Percentiles rank a stretch among this genome's conserved stretches.
phyloP scores from a whole-genome alignment of 257 asterid genomes.

The Cruciata laevipes region DNA sequence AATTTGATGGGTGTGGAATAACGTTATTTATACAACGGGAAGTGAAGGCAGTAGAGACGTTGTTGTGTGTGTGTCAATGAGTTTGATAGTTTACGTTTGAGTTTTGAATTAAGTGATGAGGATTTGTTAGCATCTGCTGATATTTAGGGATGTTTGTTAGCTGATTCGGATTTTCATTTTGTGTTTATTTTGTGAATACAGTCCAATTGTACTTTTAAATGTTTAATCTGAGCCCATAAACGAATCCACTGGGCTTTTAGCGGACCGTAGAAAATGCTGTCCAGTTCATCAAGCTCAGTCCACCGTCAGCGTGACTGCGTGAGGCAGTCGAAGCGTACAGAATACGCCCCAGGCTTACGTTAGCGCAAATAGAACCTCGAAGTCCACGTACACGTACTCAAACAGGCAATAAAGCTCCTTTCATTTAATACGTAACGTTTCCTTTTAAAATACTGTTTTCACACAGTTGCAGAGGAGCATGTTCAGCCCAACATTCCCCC shows the following conservation, averaged over 20 bases:
- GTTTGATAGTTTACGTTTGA: neutral
- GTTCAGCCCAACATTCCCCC: slow-evolving; percentile 12
- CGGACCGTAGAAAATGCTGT: too few species aligned
- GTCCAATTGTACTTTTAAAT: too few species aligned
- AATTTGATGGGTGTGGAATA: too few species aligned
- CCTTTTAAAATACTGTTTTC: neutral
- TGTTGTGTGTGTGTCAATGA: neutral
- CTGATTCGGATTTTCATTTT: too few species aligned
- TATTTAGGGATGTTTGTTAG: neutral
- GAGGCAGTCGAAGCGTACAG: neutral
- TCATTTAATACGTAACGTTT: neutral
- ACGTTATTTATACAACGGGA: too few species aligned
- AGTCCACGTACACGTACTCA: neutral
- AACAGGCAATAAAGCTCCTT: neutral
- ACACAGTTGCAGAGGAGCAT: neutral
- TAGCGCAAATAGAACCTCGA: slow-evolving; percentile 12
- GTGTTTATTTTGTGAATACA: too few species aligned
- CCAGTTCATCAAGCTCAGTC: neutral
- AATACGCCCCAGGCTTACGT: slow-evolving; percentile 11
- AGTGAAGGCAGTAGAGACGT: neutral
- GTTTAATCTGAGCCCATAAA: too few species aligned
- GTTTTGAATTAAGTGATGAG: too few species aligned
- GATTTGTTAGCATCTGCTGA: neutral
- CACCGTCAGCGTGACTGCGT: neutral
- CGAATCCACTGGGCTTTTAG: too few species aligned